These are phyloP conservation scores for Flaveria sonorensis DNA, from an alignment of 129 eudicot species.

Conservation along the genomic window DNA sequence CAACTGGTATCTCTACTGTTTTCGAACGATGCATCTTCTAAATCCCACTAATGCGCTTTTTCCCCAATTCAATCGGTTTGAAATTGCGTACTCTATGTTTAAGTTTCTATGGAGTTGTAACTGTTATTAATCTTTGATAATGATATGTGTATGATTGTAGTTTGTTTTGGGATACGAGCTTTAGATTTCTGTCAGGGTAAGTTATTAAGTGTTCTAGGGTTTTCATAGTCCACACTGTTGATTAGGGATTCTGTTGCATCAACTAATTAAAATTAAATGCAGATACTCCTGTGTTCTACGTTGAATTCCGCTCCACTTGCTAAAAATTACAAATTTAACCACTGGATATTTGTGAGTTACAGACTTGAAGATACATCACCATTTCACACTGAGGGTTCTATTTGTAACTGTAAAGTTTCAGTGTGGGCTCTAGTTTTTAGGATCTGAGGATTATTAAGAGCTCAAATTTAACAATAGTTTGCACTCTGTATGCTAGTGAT, in stretches of 20 bases:
- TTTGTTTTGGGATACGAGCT: too few species aligned
- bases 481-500: too few species aligned
- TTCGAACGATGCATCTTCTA: neutral
- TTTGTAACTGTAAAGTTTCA: too few species aligned
- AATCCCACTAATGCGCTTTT: neutral
- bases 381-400: too few species aligned
- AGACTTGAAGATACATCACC: too few species aligned
- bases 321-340: too few species aligned
- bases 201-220: conserved; percentile 25
- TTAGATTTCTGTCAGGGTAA: too few species aligned
- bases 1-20: conserved; percentile 28
- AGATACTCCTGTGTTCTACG: neutral
- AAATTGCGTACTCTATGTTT: neutral
- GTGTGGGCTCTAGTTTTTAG: too few species aligned
- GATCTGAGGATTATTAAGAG: too few species aligned
- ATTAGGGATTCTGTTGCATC: neutral
- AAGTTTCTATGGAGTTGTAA: conserved; percentile 5
- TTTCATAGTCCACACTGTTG: neutral
- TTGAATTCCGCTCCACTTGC: too few species aligned
- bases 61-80: neutral
- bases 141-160: neutral
- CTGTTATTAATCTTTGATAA: neutral
- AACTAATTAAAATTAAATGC: neutral
- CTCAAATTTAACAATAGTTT: too few species aligned
- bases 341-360: too few species aligned